Percentiles rank a stretch among this genome's conserved stretches.
Evolutionary conservation across 768 basidiomycete species (phyloP).

Genomic region (Pleurotus citrinopileatus): DNA sequence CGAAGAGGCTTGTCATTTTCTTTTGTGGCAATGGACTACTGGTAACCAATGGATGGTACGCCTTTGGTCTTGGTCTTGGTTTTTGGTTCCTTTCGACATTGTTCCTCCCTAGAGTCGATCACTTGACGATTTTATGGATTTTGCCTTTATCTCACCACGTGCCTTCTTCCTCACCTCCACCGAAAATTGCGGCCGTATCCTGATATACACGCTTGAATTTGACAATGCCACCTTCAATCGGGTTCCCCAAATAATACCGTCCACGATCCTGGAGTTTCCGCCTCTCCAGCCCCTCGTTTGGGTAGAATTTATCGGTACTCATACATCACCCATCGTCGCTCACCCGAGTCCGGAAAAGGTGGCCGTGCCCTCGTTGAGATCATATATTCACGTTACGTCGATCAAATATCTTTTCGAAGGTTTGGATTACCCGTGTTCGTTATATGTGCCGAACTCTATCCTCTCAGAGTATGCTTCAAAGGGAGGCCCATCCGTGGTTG

Average conservation of each 20-base stretch:
- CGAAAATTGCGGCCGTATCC: constrained; percentile 31
- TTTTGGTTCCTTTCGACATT: background rate
- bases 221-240: background rate
- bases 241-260: constrained; percentile 9
- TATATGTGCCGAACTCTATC: constrained; percentile 15
- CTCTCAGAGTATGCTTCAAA: constrained; percentile 9
- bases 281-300: constrained; percentile 8
- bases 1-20: constrained; percentile 26
- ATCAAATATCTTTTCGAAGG: background rate
- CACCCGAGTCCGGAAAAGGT: constrained; percentile 17
- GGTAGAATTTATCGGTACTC: constrained; percentile 22
- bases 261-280: constrained; percentile 15
- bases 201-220: constrained; percentile 38
- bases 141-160: constrained; percentile 43
- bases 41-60: constrained; percentile 41
- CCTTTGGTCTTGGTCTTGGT: constrained; percentile 7
- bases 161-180: constrained; percentile 40
- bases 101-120: constrained; percentile 8
- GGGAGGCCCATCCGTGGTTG: background rate
- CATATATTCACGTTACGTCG: constrained; percentile 11
- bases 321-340: constrained; percentile 31
- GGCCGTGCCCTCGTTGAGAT: constrained; percentile 20
- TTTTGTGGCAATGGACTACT: constrained; percentile 54
- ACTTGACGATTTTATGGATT: constrained; percentile 36
- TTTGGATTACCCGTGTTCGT: background rate